Base-by-base conservation (phyloP, 2,329 filamentous ascomycete genomes). In the Ceratocystis colombiana region DNA sequence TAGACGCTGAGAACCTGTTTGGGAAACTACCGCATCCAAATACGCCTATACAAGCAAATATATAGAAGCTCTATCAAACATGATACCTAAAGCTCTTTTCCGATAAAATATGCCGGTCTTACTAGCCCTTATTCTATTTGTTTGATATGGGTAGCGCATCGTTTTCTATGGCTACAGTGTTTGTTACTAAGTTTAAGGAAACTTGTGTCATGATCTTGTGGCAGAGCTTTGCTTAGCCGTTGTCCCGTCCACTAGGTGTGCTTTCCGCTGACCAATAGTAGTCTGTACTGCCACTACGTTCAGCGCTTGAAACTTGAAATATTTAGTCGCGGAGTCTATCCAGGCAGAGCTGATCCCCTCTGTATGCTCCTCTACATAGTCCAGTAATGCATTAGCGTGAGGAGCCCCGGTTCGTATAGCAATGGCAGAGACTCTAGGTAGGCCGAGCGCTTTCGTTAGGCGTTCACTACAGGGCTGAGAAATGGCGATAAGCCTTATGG, bases 361-460 rank as follows among this genome's bases (percentile, higher is more conserved):
- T 1, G 89, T 82, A 66, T 77, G 76, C 45, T 79, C 75, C 37
- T 77, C 74, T 1, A 84, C 79, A 70, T 84, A 82, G 3, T 84
- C 78, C 28, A 86, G 72, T 8, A 90, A 72, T 0, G 81, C 78
- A 62, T 78, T 78, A 0, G 82, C 78, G 53, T 82, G 80, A 0
- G 85, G 84, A 0, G 86, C 84, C 46, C 76, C 79, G 5, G 77
- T 76, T 22, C 78, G 73, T 5, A 90, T 73, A 0, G 81, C 88
- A 41, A 90, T 75, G 25, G 85, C 84, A 1, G 86, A 88, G 0
- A 85, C 84, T 44, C 85, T 79, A 0, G 85, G 83, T 8, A 89
- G 78, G 1, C 82, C 82, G 2, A 90, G 76, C 22, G 79, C 79
- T 37, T 76, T 73, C 61, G 82, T 82, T 17, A 90, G 74, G 12